These are phyloP conservation scores for Stenogyne calaminthoides DNA, from an alignment of 305 asterid genomes.

Conservation along the genomic window DNA sequence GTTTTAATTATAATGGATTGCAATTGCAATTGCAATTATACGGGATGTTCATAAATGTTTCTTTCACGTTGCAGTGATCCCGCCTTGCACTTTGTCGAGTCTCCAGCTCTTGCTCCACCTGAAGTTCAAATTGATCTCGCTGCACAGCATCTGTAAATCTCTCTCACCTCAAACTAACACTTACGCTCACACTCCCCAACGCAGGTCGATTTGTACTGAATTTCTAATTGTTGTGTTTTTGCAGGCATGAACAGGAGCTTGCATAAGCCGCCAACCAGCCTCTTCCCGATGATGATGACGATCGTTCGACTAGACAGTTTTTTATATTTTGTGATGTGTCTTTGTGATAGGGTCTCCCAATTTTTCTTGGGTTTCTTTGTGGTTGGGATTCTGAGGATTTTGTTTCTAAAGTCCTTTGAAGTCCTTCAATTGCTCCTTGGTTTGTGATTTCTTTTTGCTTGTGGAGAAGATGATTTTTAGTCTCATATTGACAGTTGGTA, in stretches of 20 bases:
- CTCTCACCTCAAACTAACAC: not conserved
- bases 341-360: conserved; percentile 3
- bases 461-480: not conserved
- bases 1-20: not conserved
- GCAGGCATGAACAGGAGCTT: conserved; percentile 65
- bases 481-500: not conserved
- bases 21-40: too few species aligned
- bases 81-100: conserved; percentile 67
- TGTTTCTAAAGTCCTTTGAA: conserved; percentile 21
- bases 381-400: conserved; percentile 28
- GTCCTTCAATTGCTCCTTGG: conserved; percentile 13
- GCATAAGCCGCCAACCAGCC: conserved; percentile 58
- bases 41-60: not conserved
- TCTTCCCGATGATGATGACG: conserved; percentile 76
- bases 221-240: not conserved
- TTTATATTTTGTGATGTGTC: not conserved
- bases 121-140: conserved; percentile 60
- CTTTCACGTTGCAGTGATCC: conserved; percentile 39
- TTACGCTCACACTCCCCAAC: not conserved
- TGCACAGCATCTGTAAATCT: conserved; percentile 49
- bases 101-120: conserved; percentile 75
- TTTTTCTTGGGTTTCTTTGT: conserved; percentile 8
- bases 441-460: too few species aligned
- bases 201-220: not conserved
- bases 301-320: conserved; percentile 44